These are phyloP conservation scores for Candida palmyrensis DNA, from an alignment of 805 yeast species.

Conservation along the genomic window DNA sequence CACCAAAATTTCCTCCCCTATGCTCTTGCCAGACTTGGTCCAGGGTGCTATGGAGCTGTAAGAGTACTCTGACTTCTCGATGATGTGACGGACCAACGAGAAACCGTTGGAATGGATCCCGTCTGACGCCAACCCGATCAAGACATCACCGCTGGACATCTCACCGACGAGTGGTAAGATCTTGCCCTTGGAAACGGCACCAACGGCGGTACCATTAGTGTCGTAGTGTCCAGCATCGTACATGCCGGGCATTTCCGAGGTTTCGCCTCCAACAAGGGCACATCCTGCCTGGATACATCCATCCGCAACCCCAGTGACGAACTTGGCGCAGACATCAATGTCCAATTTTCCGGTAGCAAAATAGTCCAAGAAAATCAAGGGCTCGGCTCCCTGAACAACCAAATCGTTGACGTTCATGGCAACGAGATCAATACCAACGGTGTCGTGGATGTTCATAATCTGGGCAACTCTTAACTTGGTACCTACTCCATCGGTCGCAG, in stretches of 20 bases:
- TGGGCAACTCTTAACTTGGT: conserved; percentile 95
- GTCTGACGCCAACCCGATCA: conserved; percentile 83
- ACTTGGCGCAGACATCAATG: conserved; percentile 74
- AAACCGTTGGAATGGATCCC: conserved; percentile 98
- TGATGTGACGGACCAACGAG: conserved; percentile 87
- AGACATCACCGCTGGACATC: conserved; percentile 75
- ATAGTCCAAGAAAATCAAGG: conserved; percentile 90
- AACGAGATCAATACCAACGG: conserved; percentile 98
- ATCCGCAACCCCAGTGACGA: conserved; percentile 92
- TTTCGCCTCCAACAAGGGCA: conserved; percentile 98
- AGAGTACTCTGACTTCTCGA: conserved; percentile 67
- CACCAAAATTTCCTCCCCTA: conserved; percentile 79
- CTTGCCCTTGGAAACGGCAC: conserved; percentile 77
- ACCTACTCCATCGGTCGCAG: conserved; percentile 99
- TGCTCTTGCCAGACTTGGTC: conserved; percentile 55
- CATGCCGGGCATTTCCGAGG: conserved; percentile 99
- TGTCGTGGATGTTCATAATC: conserved; percentile 78
- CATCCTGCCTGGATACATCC: conserved; percentile 95
- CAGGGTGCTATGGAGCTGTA: conserved; percentile 85
- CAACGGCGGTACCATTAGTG: conserved; percentile 97
- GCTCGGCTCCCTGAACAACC: conserved; percentile 99
- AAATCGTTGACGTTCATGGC: conserved; percentile 99
- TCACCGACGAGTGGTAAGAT: conserved; percentile 66
- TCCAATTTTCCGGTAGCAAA: conserved; percentile 94
- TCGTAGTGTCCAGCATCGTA: conserved; percentile 94